Evolutionary conservation across 2,329 filamentous ascomycete genomes (phyloP).

Genomic region (Hypoxylon sp.): DNA sequence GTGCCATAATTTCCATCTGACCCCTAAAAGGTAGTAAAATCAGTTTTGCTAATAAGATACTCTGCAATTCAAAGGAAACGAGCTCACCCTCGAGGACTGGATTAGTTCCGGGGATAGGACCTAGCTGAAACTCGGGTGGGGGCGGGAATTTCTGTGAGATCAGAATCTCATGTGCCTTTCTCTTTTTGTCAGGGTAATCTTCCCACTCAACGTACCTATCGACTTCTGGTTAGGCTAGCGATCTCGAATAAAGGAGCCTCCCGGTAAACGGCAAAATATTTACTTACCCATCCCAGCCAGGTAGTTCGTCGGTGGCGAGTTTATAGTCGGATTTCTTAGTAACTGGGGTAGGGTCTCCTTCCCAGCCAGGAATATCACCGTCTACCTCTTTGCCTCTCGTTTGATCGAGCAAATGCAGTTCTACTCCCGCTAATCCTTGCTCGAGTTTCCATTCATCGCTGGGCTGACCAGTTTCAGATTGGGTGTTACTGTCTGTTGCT

Average conservation of each 20-base stretch:
- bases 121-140: constrained; percentile 70
- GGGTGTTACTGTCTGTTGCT: background rate
- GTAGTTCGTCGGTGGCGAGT: constrained; percentile 45
- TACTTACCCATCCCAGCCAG: constrained; percentile 47
- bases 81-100: constrained; percentile 68
- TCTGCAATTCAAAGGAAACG: background rate
- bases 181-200: constrained; percentile 77
- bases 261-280: background rate
- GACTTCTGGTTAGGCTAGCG: background rate
- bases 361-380: background rate
- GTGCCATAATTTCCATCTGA: constrained; percentile 72
- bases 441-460: constrained; percentile 48
- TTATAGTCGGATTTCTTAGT: constrained; percentile 37
- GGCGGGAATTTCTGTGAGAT: constrained; percentile 65
- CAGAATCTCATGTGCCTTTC: constrained; percentile 69
- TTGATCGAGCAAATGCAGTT: constrained; percentile 47
- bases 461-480: constrained; percentile 31
- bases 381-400: constrained; percentile 33
- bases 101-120: constrained; percentile 69
- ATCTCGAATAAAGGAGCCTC: background rate
- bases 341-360: constrained; percentile 2
- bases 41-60: background rate
- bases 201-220: constrained; percentile 77
- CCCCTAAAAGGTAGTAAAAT: constrained; percentile 26
- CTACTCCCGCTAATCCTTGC: constrained; percentile 45